phyloP scores from a whole-genome alignment of 208 protist species.

The Leptomonas pyrrhocoris region DNA sequence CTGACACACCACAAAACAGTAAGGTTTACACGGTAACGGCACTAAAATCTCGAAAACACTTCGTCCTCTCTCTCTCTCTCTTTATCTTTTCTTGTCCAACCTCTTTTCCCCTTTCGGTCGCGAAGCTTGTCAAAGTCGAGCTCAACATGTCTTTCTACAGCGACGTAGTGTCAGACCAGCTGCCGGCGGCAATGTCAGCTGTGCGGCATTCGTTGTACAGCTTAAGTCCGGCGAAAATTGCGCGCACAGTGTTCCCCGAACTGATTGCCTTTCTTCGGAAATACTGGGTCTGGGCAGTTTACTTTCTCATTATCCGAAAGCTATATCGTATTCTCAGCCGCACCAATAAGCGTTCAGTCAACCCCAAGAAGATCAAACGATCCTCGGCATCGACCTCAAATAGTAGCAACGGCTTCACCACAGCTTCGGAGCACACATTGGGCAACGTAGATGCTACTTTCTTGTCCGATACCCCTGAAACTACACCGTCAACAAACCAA shows the following conservation, averaged over 20 bases:
- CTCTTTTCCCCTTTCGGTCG: not conserved
- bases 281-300: slow-evolving; percentile 42
- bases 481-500: slow-evolving; percentile 27
- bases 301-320: slow-evolving; percentile 47
- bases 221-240: slow-evolving; percentile 19
- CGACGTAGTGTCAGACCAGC: slow-evolving; percentile 42
- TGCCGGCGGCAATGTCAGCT: slow-evolving; percentile 29
- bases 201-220: slow-evolving; percentile 18
- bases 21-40: too few relatives aligned
- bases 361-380: slow-evolving; percentile 15
- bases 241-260: slow-evolving; percentile 22
- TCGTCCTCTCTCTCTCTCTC: not conserved
- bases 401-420: slow-evolving; percentile 23
- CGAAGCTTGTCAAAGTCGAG: not conserved
- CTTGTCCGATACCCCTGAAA: slow-evolving; percentile 11
- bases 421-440: slow-evolving; percentile 1
- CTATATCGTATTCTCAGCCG: slow-evolving; percentile 35
- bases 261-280: slow-evolving; percentile 29
- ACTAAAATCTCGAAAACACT: not conserved
- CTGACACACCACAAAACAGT: too few relatives aligned
- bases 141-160: slow-evolving; percentile 29
- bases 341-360: slow-evolving; percentile 17
- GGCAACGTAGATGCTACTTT: slow-evolving; percentile 20
- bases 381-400: slow-evolving; percentile 22
- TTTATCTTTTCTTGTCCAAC: not conserved